Conservation (phyloP, 2,329 filamentous ascomycete genomes). For the Xylariomycetidae sp. region DNA sequence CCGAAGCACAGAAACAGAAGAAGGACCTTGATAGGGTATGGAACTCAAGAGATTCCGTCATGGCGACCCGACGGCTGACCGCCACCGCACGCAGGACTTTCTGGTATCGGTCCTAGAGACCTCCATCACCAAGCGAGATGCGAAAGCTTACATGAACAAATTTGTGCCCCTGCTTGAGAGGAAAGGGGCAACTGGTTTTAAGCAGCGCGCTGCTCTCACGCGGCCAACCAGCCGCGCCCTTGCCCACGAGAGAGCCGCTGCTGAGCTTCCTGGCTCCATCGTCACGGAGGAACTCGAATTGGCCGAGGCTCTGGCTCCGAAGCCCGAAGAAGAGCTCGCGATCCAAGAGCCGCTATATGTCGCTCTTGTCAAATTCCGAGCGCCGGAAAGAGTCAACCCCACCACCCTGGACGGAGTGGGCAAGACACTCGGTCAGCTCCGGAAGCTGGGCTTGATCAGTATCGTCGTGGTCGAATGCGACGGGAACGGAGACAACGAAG, state of each 20-base stretch:
- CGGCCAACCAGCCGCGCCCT: slow-evolving; percentile 13
- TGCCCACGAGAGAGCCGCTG: too few species aligned
- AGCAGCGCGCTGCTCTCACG: slow-evolving; percentile 23
- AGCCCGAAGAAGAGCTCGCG: slow-evolving; percentile 39
- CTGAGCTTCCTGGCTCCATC: too few species aligned
- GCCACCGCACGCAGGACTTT: slow-evolving; percentile 61
- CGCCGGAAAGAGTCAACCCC: slow-evolving; percentile 65
- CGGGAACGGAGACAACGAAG: slow-evolving; percentile 25
- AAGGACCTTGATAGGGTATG: slow-evolving; percentile 42
- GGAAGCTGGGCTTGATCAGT: slow-evolving; percentile 72
- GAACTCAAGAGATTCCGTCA: slow-evolving; percentile 2
- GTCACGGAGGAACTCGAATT: too few species aligned
- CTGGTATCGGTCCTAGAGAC: slow-evolving; percentile 82
- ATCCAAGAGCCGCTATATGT: slow-evolving; percentile 49
- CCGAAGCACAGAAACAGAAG: slow-evolving; percentile 40
- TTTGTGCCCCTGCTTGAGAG: slow-evolving; percentile 48
- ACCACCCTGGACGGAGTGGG: slow-evolving; percentile 67
- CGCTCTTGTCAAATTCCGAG: slow-evolving; percentile 78
- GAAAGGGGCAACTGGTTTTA: slow-evolving; percentile 25
- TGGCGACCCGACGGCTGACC: slow-evolving; percentile 6
- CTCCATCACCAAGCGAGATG: slow-evolving; percentile 87
- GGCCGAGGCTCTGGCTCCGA: too few species aligned
- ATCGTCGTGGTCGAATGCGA: slow-evolving; percentile 76
- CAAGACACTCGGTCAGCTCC: slow-evolving; percentile 77
- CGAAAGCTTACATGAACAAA: slow-evolving; percentile 83